These are phyloP conservation scores for Solanum dulcamara DNA, from an alignment of 257 asterid genomes.

Conservation along the genomic window DNA sequence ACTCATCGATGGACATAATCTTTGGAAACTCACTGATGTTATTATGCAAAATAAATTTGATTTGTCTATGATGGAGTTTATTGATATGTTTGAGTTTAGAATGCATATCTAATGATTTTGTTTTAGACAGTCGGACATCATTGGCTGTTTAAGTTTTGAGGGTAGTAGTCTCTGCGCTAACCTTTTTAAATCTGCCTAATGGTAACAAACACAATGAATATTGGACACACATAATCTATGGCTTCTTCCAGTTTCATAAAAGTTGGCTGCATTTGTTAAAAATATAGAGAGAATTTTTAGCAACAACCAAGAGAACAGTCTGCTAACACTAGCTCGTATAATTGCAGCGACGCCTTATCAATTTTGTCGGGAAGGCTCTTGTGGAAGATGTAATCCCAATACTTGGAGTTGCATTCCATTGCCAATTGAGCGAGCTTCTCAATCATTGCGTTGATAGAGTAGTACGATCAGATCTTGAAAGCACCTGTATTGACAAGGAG, in stretches of 20 bases:
- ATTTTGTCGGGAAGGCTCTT: constrained; percentile 41
- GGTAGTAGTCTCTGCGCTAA: background rate
- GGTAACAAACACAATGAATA: background rate
- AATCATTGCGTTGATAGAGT: constrained; percentile 35
- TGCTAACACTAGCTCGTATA: background rate
- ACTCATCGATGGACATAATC: background rate
- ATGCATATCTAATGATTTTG: background rate
- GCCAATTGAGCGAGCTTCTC: constrained; percentile 43
- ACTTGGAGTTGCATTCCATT: constrained; percentile 38
- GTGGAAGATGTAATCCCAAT: constrained; percentile 58
- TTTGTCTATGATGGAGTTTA: background rate
- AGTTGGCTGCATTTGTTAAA: background rate
- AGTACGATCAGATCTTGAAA: constrained; percentile 47
- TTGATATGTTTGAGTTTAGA: background rate
- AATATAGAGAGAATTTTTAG: background rate
- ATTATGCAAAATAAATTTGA: background rate
- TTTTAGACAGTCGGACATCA: background rate
- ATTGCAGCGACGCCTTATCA: constrained; percentile 54
- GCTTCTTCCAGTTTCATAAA: background rate
- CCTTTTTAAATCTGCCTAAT: background rate
- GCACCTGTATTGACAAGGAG: constrained; percentile 33
- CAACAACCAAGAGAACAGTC: background rate
- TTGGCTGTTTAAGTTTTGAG: background rate
- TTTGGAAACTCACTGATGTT: background rate
- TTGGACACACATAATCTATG: background rate